Evolutionary conservation across 163 green algal species (phyloP).

Genomic region (Scenedesmus sp.): DNA sequence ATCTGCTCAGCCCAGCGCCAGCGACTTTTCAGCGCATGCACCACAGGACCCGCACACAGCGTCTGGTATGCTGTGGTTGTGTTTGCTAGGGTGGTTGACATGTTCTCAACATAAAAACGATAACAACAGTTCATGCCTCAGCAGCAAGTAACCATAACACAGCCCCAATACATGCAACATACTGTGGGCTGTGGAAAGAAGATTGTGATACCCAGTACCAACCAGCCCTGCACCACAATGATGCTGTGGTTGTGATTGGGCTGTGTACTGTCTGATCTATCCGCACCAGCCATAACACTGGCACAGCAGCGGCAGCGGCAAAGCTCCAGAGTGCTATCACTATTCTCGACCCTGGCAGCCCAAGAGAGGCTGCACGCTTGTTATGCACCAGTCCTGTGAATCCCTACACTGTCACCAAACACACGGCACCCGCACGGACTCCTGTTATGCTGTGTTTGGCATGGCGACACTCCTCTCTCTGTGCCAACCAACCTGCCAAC

Average conservation of each 20-base stretch:
- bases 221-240: neutral
- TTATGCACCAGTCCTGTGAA: neutral
- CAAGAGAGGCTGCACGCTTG: neutral
- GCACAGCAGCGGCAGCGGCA: neutral
- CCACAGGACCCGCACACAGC: neutral
- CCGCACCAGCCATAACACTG: neutral
- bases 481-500: neutral
- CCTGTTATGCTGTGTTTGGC: neutral
- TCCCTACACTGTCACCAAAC: neutral
- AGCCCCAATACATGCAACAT: neutral
- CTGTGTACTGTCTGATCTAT: neutral
- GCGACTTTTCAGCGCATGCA: neutral
- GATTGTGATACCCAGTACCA: neutral
- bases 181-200: neutral
- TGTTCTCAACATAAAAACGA: neutral
- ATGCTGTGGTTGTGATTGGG: neutral
- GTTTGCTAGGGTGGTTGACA: neutral
- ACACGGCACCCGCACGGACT: neutral
- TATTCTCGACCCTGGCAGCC: neutral
- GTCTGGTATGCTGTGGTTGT: neutral
- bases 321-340: neutral
- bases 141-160: neutral
- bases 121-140: neutral
- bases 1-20: neutral
- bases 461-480: neutral